Evolutionary conservation across 768 basidiomycete genomes (phyloP).

Genomic region (Pisolithus sp.): DNA sequence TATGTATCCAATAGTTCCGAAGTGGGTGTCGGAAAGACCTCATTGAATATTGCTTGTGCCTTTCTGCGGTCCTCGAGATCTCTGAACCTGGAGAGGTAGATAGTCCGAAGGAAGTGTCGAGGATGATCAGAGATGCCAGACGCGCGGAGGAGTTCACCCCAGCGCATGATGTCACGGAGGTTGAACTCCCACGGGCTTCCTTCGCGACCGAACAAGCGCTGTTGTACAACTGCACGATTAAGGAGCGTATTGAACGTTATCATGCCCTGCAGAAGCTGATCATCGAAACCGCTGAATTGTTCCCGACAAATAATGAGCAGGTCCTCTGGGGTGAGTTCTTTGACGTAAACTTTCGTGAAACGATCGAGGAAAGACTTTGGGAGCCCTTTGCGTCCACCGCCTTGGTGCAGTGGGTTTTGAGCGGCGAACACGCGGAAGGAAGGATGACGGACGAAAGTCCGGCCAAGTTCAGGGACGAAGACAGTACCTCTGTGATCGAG

Average conservation of each 20-base stretch:
- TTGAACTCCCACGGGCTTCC: conserved; percentile 99
- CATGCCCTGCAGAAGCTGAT: conserved; percentile 59
- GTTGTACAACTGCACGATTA: conserved; percentile 57
- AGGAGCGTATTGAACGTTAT: conserved; percentile 74
- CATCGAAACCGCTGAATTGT: conserved; percentile 58
- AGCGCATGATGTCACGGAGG: conserved; percentile 86
- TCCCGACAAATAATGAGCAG: conserved; percentile 71
- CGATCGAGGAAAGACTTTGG: conserved; percentile 97
- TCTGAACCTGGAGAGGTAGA: conserved; percentile 88
- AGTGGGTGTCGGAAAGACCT: conserved; percentile 33
- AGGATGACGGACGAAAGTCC: conserved; percentile 82
- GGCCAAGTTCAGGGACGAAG: conserved; percentile 90
- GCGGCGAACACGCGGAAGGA: conserved; percentile 97
- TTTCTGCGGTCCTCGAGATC: conserved; percentile 54
- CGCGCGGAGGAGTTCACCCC: conserved; percentile 56
- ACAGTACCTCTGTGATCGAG: conserved; percentile 94
- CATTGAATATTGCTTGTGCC: conserved; percentile 49
- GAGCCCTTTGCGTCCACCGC: conserved; percentile 93
- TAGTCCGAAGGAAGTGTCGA: conserved; percentile 53
- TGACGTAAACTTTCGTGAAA: conserved; percentile 95
- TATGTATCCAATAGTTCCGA: conserved; percentile 32
- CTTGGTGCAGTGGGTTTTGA: conserved; percentile 94
- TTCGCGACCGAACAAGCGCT: conserved; percentile 63
- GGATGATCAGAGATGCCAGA: conserved; percentile 40
- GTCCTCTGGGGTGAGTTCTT: conserved; percentile 76